phyloP scores from a whole-genome alignment of 257 asterid genomes.

The Petrea volubilis region DNA sequence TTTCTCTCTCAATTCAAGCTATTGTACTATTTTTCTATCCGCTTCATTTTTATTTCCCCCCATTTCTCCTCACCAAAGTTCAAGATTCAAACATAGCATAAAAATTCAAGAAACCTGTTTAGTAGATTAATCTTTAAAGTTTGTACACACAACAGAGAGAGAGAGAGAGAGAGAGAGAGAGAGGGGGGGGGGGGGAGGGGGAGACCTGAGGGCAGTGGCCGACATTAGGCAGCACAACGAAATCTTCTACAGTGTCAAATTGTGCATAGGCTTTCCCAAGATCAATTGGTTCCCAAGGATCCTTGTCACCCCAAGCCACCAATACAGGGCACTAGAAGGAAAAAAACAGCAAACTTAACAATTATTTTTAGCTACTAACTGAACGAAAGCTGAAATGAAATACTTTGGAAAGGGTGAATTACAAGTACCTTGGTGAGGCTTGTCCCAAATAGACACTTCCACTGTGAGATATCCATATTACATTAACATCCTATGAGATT shows the following conservation, averaged over 20 bases:
- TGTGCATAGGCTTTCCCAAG: conserved; percentile 72
- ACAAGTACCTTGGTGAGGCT: not conserved
- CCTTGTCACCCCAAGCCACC: conserved; percentile 97
- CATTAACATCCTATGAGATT: not conserved
- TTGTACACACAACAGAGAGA: not conserved
- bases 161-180: conserved; percentile 8
- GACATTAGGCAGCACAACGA: conserved; percentile 77
- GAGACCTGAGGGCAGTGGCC: conserved; percentile 99
- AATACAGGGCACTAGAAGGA: conserved; percentile 75
- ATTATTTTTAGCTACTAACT: not conserved
- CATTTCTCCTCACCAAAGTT: too few species aligned
- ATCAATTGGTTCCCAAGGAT: conserved; percentile 98
- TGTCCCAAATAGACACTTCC: not conserved
- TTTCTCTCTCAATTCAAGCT: not conserved
- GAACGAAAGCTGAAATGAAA: not conserved
- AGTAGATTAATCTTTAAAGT: not conserved
- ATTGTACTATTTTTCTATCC: not conserved
- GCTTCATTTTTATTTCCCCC: too few species aligned
- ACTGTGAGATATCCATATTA: not conserved
- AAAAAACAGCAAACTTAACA: not conserved
- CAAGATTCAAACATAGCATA: too few species aligned
- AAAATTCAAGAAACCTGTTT: not conserved
- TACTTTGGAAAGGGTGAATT: not conserved
- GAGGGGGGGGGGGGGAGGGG: conserved; percentile 16
- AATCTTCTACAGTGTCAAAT: conserved; percentile 76